Conservation (phyloP, 1,284 basidiomycete genomes). For the Leccinum angustisporum region DNA sequence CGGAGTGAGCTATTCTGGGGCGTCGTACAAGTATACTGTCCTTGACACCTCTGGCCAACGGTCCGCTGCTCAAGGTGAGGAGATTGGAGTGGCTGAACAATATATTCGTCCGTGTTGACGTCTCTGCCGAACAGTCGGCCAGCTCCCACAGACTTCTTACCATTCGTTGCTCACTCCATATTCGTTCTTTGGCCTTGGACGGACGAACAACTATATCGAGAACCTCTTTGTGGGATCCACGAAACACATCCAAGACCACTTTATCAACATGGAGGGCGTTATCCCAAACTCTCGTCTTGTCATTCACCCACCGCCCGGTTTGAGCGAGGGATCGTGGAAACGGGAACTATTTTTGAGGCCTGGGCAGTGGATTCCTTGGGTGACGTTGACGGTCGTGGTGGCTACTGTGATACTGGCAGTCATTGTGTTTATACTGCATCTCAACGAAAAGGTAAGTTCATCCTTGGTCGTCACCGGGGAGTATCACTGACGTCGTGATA, state of each 20-base stretch:
- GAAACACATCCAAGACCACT: conserved; percentile 67
- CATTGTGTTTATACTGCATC: conserved; percentile 85
- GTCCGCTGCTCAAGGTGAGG: conserved; percentile 82
- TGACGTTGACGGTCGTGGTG: conserved; percentile 81
- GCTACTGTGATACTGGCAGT: conserved; percentile 74
- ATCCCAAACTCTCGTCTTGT: conserved; percentile 98
- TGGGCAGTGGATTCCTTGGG: conserved; percentile 98
- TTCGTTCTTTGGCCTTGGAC: conserved; percentile 93
- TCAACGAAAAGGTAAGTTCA: conserved; percentile 81
- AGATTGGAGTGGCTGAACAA: background rate
- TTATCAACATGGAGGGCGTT: conserved; percentile 91
- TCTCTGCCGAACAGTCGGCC: conserved; percentile 62
- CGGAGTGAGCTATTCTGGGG: conserved; percentile 92
- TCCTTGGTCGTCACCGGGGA: conserved; percentile 2
- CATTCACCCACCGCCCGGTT: conserved; percentile 75
- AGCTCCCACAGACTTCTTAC: conserved; percentile 91
- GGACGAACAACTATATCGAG: conserved; percentile 99
- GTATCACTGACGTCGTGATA: conserved; percentile 7
- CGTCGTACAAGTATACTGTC: conserved; percentile 97
- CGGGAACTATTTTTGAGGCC: conserved; percentile 90
- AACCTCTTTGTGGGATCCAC: conserved; percentile 92
- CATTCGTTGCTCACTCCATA: conserved; percentile 90
- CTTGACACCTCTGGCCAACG: conserved; percentile 90
- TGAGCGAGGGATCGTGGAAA: conserved; percentile 68
- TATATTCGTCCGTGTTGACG: conserved; percentile 8